phyloP scores from a whole-genome alignment of 805 yeast species.

The Candida montana region DNA sequence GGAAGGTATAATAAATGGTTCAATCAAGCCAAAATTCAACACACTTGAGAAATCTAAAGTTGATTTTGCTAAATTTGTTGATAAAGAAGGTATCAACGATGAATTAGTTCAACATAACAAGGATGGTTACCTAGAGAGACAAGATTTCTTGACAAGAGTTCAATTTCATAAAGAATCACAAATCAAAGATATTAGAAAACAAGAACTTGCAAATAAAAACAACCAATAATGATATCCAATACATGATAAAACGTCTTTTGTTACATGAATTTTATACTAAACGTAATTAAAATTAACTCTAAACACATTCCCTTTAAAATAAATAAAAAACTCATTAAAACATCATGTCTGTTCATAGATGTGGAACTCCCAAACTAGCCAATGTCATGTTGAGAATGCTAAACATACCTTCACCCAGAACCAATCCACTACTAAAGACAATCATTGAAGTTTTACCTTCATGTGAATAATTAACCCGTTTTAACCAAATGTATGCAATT shows the following conservation, averaged over 20 bases:
- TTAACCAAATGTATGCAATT: slow-evolving; percentile 54
- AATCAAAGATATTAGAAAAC: slow-evolving; percentile 33
- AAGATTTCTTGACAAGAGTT: slow-evolving; percentile 79
- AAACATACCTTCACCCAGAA: slow-evolving; percentile 88
- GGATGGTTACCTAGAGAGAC: slow-evolving; percentile 87
- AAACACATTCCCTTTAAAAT: not conserved
- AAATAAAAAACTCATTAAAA: not conserved
- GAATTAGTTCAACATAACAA: slow-evolving; percentile 78
- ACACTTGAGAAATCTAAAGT: slow-evolving; percentile 89
- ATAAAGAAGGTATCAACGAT: slow-evolving; percentile 74
- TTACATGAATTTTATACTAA: too few relatives aligned
- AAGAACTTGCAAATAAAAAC: slow-evolving; percentile 27
- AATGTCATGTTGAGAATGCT: slow-evolving; percentile 77
- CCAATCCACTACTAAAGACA: slow-evolving; percentile 86
- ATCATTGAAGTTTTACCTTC: slow-evolving; percentile 67
- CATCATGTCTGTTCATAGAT: slow-evolving; percentile 25
- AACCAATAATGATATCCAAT: slow-evolving; percentile 1
- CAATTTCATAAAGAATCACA: slow-evolving; percentile 39
- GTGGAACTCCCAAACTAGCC: slow-evolving; percentile 65
- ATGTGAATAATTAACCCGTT: slow-evolving; percentile 30
- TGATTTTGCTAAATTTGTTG: slow-evolving; percentile 95
- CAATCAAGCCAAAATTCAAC: slow-evolving; percentile 73
- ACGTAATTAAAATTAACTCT: not conserved
- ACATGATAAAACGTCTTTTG: too few relatives aligned
- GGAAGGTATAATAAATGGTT: slow-evolving; percentile 66